Base-by-base conservation (phyloP, 1,139 yeast species). In the Blastobotrys persicus region DNA sequence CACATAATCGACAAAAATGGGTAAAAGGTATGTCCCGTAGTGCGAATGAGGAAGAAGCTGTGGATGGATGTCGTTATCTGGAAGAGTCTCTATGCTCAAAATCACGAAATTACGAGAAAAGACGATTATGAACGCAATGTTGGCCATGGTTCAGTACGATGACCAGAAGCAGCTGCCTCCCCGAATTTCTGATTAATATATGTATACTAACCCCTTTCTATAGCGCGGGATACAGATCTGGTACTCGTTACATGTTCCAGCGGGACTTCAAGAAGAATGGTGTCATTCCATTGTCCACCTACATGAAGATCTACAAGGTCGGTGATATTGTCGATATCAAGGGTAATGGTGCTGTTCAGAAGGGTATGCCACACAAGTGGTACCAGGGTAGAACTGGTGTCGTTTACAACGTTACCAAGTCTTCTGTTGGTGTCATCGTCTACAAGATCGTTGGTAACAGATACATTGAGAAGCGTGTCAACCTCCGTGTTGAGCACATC, bases 351-450 rank as follows among this genome's bases (percentile, higher is more conserved):
- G 83, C 98, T 67, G 82, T 91, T 81, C 98, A 92, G 78, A 89
- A 91, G 85, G 98, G 98, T 87, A 89, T 92, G 97, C 98, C 98
- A 76, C 96, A 88, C 89, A 92, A 92, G 83, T 91, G 83, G 86
- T 92, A 92, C 96, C 97, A 91, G 83, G 98, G 98, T 79, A 92
- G 89, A 86, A 92, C 98, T 65, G 98, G 98, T 85, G 88, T 91
- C 67, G 85, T 92, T 64, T 92, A 83, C 95, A 92, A 92, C 84
- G 94, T 92, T 66, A 92, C 98, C 85, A 92, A 88, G 83, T 79
- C 96, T 59, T 81, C 98, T 61, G 98, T 92, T 64, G 98, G 98
- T 84, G 95, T 92, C 68, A 88, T 92, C 73, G 78, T 92, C 74
- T 86, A 92, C 94, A 92, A 92, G 85, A 83, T 91, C 76, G 98